phyloP scores from a whole-genome alignment of 176 grass and related monocot genomes.

The Aegilops longissima region DNA sequence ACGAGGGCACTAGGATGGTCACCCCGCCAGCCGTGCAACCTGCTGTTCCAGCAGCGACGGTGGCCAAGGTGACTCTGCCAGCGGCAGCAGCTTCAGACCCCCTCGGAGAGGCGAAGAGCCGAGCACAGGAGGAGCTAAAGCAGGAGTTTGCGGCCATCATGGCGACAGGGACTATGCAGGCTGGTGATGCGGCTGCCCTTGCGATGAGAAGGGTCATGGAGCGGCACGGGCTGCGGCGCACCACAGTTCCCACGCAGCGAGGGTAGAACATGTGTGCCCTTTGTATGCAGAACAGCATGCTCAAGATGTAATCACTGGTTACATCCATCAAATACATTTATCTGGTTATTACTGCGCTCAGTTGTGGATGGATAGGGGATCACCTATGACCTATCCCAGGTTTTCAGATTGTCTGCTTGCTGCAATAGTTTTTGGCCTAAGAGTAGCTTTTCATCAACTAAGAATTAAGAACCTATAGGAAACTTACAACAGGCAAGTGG shows the following conservation, averaged over 20 bases:
- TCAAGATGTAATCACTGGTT: neutral
- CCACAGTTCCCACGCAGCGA: conserved; percentile 18
- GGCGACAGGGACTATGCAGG: conserved; percentile 44
- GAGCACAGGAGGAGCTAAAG: conserved; percentile 64
- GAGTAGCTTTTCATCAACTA: neutral
- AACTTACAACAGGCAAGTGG: neutral
- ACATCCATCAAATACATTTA: neutral
- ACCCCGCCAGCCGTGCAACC: conserved; percentile 31
- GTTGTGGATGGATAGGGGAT: neutral
- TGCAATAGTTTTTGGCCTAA: neutral
- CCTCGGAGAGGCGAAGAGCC: conserved; percentile 41
- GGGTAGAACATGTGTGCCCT: neutral
- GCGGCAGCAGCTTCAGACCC: conserved; percentile 22
- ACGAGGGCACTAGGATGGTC: neutral
- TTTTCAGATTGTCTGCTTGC: neutral
- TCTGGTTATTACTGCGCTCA: neutral
- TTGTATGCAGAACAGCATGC: neutral
- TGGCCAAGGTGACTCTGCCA: neutral
- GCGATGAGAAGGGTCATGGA: conserved; percentile 67
- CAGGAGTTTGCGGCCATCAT: conserved; percentile 70
- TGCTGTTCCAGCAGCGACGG: neutral
- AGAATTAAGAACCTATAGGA: neutral
- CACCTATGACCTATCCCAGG: neutral
- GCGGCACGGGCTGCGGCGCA: conserved; percentile 43
- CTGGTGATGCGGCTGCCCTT: conserved; percentile 62